phyloP scores from a whole-genome alignment of 108 stramenopile genomes.

The Phaeodactylum tricornutum region DNA sequence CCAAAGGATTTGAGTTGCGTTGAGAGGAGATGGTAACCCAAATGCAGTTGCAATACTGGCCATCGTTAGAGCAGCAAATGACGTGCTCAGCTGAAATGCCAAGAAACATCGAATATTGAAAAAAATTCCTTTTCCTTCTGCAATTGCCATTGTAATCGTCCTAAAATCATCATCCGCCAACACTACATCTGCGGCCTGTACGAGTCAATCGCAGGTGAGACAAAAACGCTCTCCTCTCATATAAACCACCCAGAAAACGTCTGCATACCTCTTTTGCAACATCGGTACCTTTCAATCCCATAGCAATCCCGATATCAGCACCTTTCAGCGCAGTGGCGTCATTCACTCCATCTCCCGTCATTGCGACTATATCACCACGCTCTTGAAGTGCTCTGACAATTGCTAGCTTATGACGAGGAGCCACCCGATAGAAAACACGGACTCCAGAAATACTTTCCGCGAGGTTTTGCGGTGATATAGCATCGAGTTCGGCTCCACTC shows the following conservation, averaged over 20 bases:
- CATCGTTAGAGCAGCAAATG: slow-evolving; percentile 90
- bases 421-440: slow-evolving; percentile 91
- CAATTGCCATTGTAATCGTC: slow-evolving; percentile 85
- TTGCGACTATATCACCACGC: slow-evolving; percentile 89
- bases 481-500: slow-evolving; percentile 72
- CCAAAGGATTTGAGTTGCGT: slow-evolving; percentile 98
- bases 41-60: slow-evolving; percentile 83
- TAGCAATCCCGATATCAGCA: slow-evolving; percentile 97
- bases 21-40: slow-evolving; percentile 84
- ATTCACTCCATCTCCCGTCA: slow-evolving; percentile 91
- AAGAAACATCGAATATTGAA: slow-evolving; percentile 98
- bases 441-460: slow-evolving; percentile 60
- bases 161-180: slow-evolving; percentile 90
- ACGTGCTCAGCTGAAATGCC: slow-evolving; percentile 91
- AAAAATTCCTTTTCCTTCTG: slow-evolving; percentile 96
- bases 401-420: slow-evolving; percentile 90
- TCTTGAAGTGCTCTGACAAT: slow-evolving; percentile 90
- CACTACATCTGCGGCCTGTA: slow-evolving; percentile 93
- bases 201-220: no score
- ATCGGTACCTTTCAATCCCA: slow-evolving; percentile 93
- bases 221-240: no score
- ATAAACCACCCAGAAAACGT: no score
- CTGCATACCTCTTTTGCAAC: slow-evolving; percentile 97
- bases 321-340: slow-evolving; percentile 93
- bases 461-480: slow-evolving; percentile 52